Conservation (phyloP, 768 basidiomycete genomes). For the Neoboletus subvelutipes region DNA sequence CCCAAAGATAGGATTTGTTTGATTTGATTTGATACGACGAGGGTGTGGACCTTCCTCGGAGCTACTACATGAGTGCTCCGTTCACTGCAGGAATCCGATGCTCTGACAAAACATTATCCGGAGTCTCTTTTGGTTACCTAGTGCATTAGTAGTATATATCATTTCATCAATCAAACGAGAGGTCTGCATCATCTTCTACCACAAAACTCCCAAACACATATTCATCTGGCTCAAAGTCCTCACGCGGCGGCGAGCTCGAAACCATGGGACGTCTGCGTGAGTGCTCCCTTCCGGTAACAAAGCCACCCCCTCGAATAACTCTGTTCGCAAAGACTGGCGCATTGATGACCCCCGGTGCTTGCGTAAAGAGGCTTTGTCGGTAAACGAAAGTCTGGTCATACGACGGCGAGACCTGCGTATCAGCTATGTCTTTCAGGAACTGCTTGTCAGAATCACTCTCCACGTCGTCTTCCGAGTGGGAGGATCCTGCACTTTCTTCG, state of each 20-base stretch:
- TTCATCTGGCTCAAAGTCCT: conserved; percentile 54
- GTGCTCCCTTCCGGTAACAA: conserved; percentile 35
- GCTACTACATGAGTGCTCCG: background rate
- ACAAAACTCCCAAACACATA: conserved; percentile 80
- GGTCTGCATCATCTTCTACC: conserved; percentile 74
- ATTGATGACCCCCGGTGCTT: conserved; percentile 41
- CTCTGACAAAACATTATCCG: conserved; percentile 1
- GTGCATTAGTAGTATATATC: conserved; percentile 7
- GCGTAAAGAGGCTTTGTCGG: conserved; percentile 70
- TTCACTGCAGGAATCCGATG: background rate
- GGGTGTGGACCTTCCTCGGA: background rate
- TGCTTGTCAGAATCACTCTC: conserved; percentile 67
- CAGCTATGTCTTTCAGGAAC: conserved; percentile 62
- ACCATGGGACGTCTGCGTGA: conserved; percentile 32
- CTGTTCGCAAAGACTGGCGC: conserved; percentile 55
- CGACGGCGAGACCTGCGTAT: conserved; percentile 67
- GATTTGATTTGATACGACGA: background rate
- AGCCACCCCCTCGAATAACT: conserved; percentile 47
- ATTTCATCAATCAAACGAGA: conserved; percentile 41
- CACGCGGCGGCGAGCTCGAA: conserved; percentile 63
- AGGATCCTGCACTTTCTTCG: conserved; percentile 65
- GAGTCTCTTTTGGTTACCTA: background rate
- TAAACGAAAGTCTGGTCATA: conserved; percentile 76
- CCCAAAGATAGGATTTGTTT: background rate
- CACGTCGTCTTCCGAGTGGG: conserved; percentile 48